phyloP scores from a whole-genome alignment of 345 rosid species.

The Gossypium stocksii region DNA sequence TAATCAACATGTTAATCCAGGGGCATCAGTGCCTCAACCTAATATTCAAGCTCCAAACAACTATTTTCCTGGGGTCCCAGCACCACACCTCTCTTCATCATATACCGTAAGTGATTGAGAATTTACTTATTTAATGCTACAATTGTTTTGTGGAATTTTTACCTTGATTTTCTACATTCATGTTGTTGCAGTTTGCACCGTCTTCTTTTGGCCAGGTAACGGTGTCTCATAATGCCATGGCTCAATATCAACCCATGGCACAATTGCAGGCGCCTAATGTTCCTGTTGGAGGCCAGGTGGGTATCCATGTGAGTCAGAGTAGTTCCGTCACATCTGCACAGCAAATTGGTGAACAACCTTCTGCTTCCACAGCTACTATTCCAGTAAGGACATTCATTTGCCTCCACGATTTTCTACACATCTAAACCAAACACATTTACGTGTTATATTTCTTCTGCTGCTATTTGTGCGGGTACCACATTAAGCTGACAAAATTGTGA shows the following conservation, averaged over 20 bases:
- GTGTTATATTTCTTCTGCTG: not conserved
- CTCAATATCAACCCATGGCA: conserved; percentile 50
- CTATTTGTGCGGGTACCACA: not conserved
- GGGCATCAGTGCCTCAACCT: conserved; percentile 49
- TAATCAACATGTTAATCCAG: conserved; percentile 43
- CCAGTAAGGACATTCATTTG: conserved; percentile 32
- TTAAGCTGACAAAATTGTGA: conserved; percentile 6
- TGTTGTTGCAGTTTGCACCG: conserved; percentile 53
- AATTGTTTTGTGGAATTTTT: conserved; percentile 16
- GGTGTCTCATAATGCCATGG: conserved; percentile 27
- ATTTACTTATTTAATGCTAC: conserved; percentile 9
- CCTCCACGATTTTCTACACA: not conserved
- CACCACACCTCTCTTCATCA: conserved; percentile 54
- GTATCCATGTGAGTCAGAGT: conserved; percentile 39
- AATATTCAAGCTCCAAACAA: conserved; percentile 44
- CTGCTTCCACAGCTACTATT: conserved; percentile 29
- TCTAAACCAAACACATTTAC: not conserved
- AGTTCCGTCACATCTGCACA: conserved; percentile 36
- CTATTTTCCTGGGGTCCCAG: conserved; percentile 48
- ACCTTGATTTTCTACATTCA: conserved; percentile 17
- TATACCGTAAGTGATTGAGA: conserved; percentile 51
- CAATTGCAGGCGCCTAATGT: conserved; percentile 44
- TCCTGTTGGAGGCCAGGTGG: conserved; percentile 51
- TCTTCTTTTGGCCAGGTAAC: conserved; percentile 54
- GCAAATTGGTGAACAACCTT: conserved; percentile 42